Conservation (phyloP, 1,139 yeast genomes). For the Zygosaccharomyces sapae region DNA sequence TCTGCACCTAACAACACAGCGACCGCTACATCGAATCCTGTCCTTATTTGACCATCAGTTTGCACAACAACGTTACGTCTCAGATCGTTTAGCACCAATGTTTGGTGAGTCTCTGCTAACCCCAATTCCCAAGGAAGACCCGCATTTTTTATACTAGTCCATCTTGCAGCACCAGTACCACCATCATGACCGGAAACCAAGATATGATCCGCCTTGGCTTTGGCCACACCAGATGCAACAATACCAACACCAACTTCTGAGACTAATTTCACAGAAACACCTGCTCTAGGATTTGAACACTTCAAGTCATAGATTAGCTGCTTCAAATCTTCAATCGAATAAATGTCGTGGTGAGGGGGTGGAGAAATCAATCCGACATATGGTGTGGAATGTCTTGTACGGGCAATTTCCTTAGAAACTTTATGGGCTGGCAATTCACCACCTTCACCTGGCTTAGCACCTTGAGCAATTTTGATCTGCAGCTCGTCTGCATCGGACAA, state of each 20-base stretch:
- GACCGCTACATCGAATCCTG: conserved; percentile 92
- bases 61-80: conserved; percentile 94
- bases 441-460: conserved; percentile 99
- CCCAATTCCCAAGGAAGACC: conserved; percentile 99
- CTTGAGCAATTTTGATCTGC: conserved; percentile 98
- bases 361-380: conserved; percentile 97
- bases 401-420: conserved; percentile 83
- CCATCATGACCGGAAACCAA: conserved; percentile 97
- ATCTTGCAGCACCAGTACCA: conserved; percentile 99
- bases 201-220: conserved; percentile 96
- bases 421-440: conserved; percentile 97
- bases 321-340: conserved; percentile 95
- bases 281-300: conserved; percentile 95
- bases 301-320: conserved; percentile 94
- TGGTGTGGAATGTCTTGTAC: conserved; percentile 93
- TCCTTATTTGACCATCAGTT: conserved; percentile 95
- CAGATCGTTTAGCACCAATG: conserved; percentile 88
- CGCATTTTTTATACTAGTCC: conserved; percentile 95
- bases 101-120: conserved; percentile 96
- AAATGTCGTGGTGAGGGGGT: conserved; percentile 97
- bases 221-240: conserved; percentile 98
- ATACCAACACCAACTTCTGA: conserved; percentile 99
- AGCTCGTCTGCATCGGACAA: conserved; percentile 95
- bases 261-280: conserved; percentile 92
- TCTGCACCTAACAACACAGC: conserved; percentile 97